These are phyloP conservation scores for Aspergillus persii DNA, from an alignment of 2,329 filamentous ascomycete species.

Conservation along the genomic window DNA sequence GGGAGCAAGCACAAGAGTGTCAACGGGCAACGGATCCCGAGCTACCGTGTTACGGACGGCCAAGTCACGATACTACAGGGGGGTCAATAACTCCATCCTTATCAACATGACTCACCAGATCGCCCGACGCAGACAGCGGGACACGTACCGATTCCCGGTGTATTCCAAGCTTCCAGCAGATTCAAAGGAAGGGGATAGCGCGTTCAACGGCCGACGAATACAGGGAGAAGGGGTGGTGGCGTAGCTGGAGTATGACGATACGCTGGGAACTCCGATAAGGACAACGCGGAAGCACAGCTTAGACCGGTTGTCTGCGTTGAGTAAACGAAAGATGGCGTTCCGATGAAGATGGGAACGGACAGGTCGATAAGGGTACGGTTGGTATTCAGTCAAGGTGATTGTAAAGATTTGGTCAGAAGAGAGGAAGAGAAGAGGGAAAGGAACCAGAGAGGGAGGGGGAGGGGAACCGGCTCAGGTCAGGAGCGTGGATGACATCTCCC, in stretches of 20 bases:
- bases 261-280: conserved; percentile 28
- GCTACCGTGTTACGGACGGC: neutral
- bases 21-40: conserved; percentile 6
- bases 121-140: neutral
- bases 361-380: neutral
- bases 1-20: conserved; percentile 14
- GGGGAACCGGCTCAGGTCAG: conserved; percentile 22
- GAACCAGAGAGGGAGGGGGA: conserved; percentile 14
- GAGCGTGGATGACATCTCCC: conserved; percentile 22
- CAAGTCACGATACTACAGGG: neutral
- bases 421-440: conserved; percentile 3
- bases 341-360: neutral
- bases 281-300: conserved; percentile 26
- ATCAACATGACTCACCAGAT: conserved; percentile 17
- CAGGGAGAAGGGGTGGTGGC: neutral
- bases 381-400: conserved; percentile 3
- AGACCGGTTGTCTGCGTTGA: conserved; percentile 11
- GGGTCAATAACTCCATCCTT: conserved; percentile 2
- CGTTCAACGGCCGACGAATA: neutral
- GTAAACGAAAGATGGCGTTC: neutral
- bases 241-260: conserved; percentile 16
- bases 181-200: neutral
- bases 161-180: neutral
- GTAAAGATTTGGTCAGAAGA: neutral
- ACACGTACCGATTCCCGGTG: neutral